These are phyloP conservation scores for Saccharomycopsis sp. DNA, from an alignment of 805 yeast genomes.

Conservation along the genomic window DNA sequence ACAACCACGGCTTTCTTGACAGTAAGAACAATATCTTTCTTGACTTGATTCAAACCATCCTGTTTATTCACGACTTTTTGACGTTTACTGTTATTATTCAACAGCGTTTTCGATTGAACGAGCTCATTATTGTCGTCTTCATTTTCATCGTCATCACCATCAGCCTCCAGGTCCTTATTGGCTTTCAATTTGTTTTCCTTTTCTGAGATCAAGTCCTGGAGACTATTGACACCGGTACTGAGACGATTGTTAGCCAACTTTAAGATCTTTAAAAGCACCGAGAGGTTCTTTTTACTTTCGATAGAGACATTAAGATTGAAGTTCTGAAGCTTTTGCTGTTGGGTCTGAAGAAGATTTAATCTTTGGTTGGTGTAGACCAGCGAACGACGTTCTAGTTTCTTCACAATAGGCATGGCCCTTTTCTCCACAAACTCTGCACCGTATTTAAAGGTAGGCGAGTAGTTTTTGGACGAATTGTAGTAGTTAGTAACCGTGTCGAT, in stretches of 20 bases:
- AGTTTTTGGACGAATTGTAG: slow-evolving; percentile 20
- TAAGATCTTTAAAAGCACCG: slow-evolving; percentile 72
- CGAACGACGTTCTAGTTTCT: slow-evolving; percentile 10
- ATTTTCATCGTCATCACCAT: slow-evolving; percentile 20
- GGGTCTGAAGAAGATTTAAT: slow-evolving; percentile 8
- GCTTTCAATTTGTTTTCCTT: slow-evolving; percentile 35
- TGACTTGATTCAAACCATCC: slow-evolving; percentile 38
- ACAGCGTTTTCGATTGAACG: slow-evolving; percentile 7
- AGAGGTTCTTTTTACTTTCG: slow-evolving; percentile 69
- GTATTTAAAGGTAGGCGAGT: slow-evolving; percentile 20
- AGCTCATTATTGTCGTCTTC: slow-evolving; percentile 28
- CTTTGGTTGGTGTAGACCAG: background rate
- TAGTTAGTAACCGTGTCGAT: slow-evolving; percentile 18
- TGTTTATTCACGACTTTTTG: slow-evolving; percentile 4
- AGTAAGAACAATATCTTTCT: slow-evolving; percentile 79
- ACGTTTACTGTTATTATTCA: slow-evolving; percentile 3
- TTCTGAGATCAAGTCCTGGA: slow-evolving; percentile 48
- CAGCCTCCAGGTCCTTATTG: slow-evolving; percentile 22
- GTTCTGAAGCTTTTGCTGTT: slow-evolving; percentile 18
- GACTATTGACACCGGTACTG: slow-evolving; percentile 53
- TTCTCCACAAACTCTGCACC: slow-evolving; percentile 22
- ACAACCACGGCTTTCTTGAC: slow-evolving; percentile 83
- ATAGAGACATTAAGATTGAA: slow-evolving; percentile 38
- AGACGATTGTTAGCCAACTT: slow-evolving; percentile 77
- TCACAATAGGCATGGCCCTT: slow-evolving; percentile 19